Evolutionary conservation across 2,329 filamentous ascomycete species (phyloP).

Genomic region (Trichophaea hybrida): DNA sequence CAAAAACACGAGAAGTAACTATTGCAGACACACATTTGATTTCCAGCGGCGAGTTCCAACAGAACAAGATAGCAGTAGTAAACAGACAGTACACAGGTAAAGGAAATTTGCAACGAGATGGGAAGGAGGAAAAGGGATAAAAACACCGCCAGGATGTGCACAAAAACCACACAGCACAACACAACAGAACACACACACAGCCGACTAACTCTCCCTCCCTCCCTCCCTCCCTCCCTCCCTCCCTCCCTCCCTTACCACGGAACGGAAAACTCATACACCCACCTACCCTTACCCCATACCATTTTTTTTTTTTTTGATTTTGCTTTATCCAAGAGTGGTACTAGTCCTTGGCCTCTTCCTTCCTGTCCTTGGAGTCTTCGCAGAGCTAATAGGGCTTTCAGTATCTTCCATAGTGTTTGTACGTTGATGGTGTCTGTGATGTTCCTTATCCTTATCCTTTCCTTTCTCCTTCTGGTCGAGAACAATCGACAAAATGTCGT

Average conservation of each 20-base stretch:
- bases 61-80: no score
- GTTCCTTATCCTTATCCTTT: not conserved
- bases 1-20: not conserved
- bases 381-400: not conserved
- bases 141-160: not conserved
- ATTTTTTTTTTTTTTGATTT: not conserved
- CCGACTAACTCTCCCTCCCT: not conserved
- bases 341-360: not conserved
- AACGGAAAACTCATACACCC: not conserved
- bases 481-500: conserved; percentile 54
- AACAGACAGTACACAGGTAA: no score
- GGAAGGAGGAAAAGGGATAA: not conserved
- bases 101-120: no score
- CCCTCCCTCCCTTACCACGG: not conserved
- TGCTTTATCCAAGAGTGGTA: not conserved
- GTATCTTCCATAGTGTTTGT: not conserved
- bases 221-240: not conserved
- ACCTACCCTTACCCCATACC: not conserved
- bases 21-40: no score
- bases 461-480: conserved; percentile 27
- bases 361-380: not conserved
- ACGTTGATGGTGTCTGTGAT: not conserved
- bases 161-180: no score
- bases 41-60: no score
- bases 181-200: not conserved